Evolutionary conservation across 768 basidiomycete species (phyloP).

Genomic region (Lentinula edodes): DNA sequence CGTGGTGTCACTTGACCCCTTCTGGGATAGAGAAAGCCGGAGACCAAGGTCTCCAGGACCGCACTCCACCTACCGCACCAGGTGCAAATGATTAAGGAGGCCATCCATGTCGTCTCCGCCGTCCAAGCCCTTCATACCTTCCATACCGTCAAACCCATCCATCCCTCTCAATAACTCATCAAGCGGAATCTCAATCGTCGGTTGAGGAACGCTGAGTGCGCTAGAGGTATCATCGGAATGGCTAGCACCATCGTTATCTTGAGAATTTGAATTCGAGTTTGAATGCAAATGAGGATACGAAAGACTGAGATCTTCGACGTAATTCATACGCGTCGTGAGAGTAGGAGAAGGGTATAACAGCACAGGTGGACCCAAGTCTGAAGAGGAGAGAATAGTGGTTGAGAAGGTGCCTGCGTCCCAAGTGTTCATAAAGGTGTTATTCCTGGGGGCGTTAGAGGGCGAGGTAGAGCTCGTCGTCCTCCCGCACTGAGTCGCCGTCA

Average conservation of each 20-base stretch:
- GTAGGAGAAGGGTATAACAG: no score
- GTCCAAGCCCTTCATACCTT: conserved; percentile 10
- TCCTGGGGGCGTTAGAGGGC: not conserved
- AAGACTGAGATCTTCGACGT: conserved; percentile 62
- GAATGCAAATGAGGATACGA: conserved; percentile 4
- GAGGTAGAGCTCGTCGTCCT: conserved; percentile 14
- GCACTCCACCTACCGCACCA: not conserved
- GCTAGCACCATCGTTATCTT: no score
- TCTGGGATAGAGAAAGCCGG: not conserved
- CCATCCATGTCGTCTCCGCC: no score
- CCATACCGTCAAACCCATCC: conserved; percentile 47
- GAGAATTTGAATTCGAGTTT: no score
- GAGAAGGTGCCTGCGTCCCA: conserved; percentile 16
- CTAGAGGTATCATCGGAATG: not conserved
- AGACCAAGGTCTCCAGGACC: conserved; percentile 17
- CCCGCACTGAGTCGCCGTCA: conserved; percentile 28
- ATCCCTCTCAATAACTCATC: conserved; percentile 67
- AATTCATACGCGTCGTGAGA: no score
- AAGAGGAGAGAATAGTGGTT: no score
- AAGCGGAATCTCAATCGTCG: conserved; percentile 80
- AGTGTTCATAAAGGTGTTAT: not conserved
- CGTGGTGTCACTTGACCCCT: not conserved
- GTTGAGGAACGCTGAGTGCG: conserved; percentile 59
- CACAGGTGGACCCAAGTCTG: no score
- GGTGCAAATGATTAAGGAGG: no score